Conservation (phyloP, 1,284 basidiomycete genomes). For the Ganoderma resinaceum region DNA sequence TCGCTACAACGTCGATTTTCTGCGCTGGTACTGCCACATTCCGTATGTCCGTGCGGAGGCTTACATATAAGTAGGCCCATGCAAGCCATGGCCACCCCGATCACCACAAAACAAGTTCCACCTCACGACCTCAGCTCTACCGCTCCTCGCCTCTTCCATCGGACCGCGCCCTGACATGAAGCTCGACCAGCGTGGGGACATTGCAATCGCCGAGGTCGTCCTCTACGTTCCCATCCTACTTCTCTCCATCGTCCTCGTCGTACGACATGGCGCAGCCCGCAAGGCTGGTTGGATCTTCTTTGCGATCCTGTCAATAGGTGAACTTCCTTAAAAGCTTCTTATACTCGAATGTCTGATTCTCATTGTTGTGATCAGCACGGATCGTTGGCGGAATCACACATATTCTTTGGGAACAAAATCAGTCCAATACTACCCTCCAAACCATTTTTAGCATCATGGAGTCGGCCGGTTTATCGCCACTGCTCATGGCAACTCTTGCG, state of each 20-base stretch:
- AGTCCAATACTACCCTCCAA: constrained; percentile 50
- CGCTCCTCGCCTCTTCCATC: background rate
- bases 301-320: constrained; percentile 9
- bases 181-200: constrained; percentile 27
- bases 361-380: constrained; percentile 49
- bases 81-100: background rate
- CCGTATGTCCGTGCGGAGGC: background rate
- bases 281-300: constrained; percentile 26
- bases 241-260: constrained; percentile 15
- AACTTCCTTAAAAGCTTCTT: background rate
- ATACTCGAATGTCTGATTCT: background rate
- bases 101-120: background rate
- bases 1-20: background rate
- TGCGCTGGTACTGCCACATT: background rate
- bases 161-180: background rate
- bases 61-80: background rate
- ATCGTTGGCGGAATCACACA: constrained; percentile 62
- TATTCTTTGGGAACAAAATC: constrained; percentile 54
- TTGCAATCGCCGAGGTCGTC: constrained; percentile 25
- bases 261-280: constrained; percentile 22
- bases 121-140: background rate
- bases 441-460: constrained; percentile 61
- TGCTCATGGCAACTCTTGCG: constrained; percentile 63
- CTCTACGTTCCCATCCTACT: constrained; percentile 26
- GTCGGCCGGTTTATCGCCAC: constrained; percentile 56